Conservation (phyloP, 1,284 basidiomycete genomes). For the Heimioporus punctisporus region DNA sequence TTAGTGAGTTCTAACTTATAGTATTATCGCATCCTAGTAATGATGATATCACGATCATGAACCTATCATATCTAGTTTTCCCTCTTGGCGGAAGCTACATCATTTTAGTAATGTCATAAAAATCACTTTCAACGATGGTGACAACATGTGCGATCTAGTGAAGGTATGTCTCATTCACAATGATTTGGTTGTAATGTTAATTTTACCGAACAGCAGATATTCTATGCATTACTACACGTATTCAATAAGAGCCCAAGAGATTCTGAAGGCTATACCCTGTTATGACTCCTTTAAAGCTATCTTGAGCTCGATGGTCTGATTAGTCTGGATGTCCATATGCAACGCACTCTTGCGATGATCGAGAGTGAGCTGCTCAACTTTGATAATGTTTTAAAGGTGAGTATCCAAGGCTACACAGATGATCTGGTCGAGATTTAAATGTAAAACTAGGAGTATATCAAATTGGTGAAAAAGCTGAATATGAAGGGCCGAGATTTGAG, state of each 20-base stretch:
- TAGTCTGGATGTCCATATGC: background rate
- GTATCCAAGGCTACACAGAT: background rate
- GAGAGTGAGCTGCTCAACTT: background rate
- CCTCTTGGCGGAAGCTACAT: background rate
- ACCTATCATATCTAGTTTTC: too few relatives aligned
- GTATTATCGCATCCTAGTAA: background rate
- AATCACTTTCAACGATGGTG: background rate
- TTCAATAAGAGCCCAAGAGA: background rate
- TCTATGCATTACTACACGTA: background rate
- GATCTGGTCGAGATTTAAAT: background rate
- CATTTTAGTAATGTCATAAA: background rate
- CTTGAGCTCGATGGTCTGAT: background rate
- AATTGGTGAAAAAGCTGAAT: background rate
- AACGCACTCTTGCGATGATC: background rate
- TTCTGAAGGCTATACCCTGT: background rate
- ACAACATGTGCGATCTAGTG: background rate
- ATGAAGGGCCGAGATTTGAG: background rate
- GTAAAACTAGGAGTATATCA: background rate
- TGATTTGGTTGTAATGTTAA: background rate
- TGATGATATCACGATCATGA: too few relatives aligned
- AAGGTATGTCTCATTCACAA: background rate
- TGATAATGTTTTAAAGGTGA: background rate
- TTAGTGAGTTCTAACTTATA: background rate
- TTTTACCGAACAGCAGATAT: background rate
- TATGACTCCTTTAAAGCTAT: background rate